phyloP scores from a whole-genome alignment of 768 basidiomycete genomes.

The Panaeolus papilionaceus region DNA sequence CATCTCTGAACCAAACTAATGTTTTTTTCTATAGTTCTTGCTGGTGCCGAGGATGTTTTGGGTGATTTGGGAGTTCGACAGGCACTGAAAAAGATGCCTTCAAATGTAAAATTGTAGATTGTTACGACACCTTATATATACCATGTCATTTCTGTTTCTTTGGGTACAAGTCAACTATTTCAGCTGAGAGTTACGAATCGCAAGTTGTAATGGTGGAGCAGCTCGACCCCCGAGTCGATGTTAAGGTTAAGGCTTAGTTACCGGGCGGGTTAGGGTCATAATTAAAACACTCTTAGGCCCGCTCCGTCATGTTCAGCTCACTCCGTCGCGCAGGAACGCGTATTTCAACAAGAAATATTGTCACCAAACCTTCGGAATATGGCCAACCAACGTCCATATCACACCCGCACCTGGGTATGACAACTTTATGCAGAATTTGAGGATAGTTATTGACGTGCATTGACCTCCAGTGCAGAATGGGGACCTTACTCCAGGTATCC shows the following conservation, averaged over 20 bases:
- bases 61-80: slow-evolving; percentile 33
- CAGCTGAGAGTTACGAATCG: no score
- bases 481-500: slow-evolving; percentile 87
- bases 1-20: slow-evolving; percentile 16
- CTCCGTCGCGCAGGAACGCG: slow-evolving; percentile 29
- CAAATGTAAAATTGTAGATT: slow-evolving; percentile 33
- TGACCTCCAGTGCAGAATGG: slow-evolving; percentile 52
- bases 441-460: not conserved
- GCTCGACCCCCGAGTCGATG: not conserved
- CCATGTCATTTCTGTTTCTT: not conserved
- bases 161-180: not conserved
- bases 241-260: slow-evolving; percentile 7
- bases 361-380: slow-evolving; percentile 71
- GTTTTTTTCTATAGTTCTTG: slow-evolving; percentile 54
- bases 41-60: slow-evolving; percentile 52
- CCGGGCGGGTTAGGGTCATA: slow-evolving; percentile 33
- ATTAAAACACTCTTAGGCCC: slow-evolving; percentile 22
- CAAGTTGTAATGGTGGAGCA: not conserved
- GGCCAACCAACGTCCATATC: slow-evolving; percentile 82
- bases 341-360: slow-evolving; percentile 26
- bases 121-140: not conserved
- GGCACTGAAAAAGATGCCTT: slow-evolving; percentile 41
- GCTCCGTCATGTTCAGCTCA: slow-evolving; percentile 31
- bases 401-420: slow-evolving; percentile 82
- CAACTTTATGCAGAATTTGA: not conserved